Base-by-base conservation (phyloP, 2,329 filamentous ascomycete genomes). In the Cladorrhinum sp. region DNA sequence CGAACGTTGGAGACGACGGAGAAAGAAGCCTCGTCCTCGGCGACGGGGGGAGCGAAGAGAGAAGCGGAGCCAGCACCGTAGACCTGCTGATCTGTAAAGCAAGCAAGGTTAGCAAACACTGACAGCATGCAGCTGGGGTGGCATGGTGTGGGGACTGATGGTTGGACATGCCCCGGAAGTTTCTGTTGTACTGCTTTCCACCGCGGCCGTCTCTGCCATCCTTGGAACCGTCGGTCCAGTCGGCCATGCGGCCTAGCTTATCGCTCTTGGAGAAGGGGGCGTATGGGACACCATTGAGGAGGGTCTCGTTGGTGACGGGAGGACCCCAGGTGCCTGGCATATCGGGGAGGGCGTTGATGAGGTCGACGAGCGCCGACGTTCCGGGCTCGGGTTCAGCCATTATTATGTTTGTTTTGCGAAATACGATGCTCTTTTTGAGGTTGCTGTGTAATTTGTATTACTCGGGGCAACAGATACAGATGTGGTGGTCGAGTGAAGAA, bases 261-360 rank as follows among this genome's bases (percentile, higher is more conserved):
- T 99, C 95, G 75, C 92, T 92, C 80, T 99, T 99, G 68, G 93
- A 97, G 82, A 95, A 99, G 64, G 95, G 95, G 70, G 95, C 95
- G 77, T 97, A 99, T 42, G 95, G 95, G 55, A 98, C 92, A 74
- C 95, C 95, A 74, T 96, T 88, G 71, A 98, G 85, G 64, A 91
- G 96, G 66, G 91, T 96, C 75, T 96, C 91, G 70, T 80, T 86
- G 63, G 92, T 89, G 68, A 89, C 86, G 64, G 90, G 77, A 58
- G 94, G 94, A 63, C 95, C 95, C 95, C 95, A 99, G 76, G 87
- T 85, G 71, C 91, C 88, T 73, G 88, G 87, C 59, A 59, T 58
- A 21, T 88, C 81, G 65, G 89, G 89, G 72, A 92, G 85, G 72
- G 85, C 82, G 72, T 87, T 80, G 74, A 91, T 88, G 66, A 92